Evolutionary conservation across 768 basidiomycete species (phyloP), one percentile per base, ranked within the genome.

Genomic region (Boletales sp.): DNA sequence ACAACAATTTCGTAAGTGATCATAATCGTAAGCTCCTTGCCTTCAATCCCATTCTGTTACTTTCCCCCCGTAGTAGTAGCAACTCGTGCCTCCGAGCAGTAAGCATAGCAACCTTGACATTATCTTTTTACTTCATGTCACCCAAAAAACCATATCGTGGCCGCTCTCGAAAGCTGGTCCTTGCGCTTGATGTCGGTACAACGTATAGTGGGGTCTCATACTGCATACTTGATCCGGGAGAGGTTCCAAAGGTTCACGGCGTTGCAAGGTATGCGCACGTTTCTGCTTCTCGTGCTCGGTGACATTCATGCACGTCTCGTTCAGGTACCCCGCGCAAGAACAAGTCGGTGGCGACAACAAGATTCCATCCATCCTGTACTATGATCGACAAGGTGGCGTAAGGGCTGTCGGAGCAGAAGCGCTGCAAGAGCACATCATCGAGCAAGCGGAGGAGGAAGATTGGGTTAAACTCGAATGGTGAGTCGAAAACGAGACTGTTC

Each of bases 281-380:
- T 28, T 28, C 25, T 28, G 14, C 7, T 11, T 9, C 13, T 10
- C 39, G 31, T 38, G 6, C 4, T 13, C 12, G 3, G 33, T 34
- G 14, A 5, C 33, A 6, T 14, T 12, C 33, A 13, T 4, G 1
- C 6, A n/a, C 7, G 2, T 4, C 21, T 28, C 19, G 10, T 39
- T 12, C 33, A 79, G 78, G 49, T 78, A 72, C 49, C 79, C 76
- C 6, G 72, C 70, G 1, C 76, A 76, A 50, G 72, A 75, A n/a
- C 63, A 70, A 5, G 63, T 71, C n/a, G 73, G 72, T 4, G 72
- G 74, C 5, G 72, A 77, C 46, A 72, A 68, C 19, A 80, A 78
- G 50, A 75, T 80, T 37, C 78, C 76, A 0, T 74, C 76, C 0
- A 63, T 77, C 31, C 49, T 80, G 13, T 75, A 74, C 50, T 80